Evolutionary conservation across 2,329 filamentous ascomycete genomes (phyloP).

Genomic region (Coniella vitis): DNA sequence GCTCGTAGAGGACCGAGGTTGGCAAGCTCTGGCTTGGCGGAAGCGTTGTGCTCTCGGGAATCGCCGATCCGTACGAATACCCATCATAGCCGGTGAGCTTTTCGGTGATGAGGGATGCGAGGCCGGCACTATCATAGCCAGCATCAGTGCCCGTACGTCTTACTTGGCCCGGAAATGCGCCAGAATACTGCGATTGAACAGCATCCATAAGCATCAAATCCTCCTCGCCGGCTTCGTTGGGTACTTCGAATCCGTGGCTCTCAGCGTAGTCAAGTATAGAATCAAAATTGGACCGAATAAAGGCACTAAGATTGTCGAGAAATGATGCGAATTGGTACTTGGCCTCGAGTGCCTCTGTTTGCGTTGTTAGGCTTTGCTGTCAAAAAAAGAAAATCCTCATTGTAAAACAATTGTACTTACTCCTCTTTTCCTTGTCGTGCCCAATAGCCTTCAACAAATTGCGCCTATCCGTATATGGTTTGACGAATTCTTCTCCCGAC

Average conservation of each 20-base stretch:
- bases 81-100: slow-evolving; percentile 16
- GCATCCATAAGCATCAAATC: slow-evolving; percentile 16
- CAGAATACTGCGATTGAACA: slow-evolving; percentile 13
- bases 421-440: slow-evolving; percentile 36
- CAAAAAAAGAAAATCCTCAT: too few relatives aligned
- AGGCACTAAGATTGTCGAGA: slow-evolving; percentile 26
- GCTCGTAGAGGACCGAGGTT: slow-evolving; percentile 50
- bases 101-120: slow-evolving; percentile 22
- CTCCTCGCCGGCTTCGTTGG: slow-evolving; percentile 22
- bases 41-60: slow-evolving; percentile 29
- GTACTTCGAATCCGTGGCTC: slow-evolving; percentile 31
- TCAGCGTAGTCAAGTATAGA: slow-evolving; percentile 30
- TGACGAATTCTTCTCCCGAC: slow-evolving; percentile 41
- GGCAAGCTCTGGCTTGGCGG: slow-evolving; percentile 52
- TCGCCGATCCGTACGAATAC: slow-evolving; percentile 15
- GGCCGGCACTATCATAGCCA: slow-evolving; percentile 19
- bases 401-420: slow-evolving; percentile 20
- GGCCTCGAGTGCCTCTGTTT: slow-evolving; percentile 28
- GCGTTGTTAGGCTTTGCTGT: too few relatives aligned
- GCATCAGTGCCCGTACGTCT: slow-evolving; percentile 7
- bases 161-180: slow-evolving; percentile 12
- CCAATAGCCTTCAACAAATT: slow-evolving; percentile 45
- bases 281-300: slow-evolving; percentile 26
- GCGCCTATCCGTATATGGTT: slow-evolving; percentile 34
- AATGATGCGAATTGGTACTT: slow-evolving; percentile 33